phyloP scores from a whole-genome alignment of 1,284 basidiomycete genomes.

The Earliella scabrosa region DNA sequence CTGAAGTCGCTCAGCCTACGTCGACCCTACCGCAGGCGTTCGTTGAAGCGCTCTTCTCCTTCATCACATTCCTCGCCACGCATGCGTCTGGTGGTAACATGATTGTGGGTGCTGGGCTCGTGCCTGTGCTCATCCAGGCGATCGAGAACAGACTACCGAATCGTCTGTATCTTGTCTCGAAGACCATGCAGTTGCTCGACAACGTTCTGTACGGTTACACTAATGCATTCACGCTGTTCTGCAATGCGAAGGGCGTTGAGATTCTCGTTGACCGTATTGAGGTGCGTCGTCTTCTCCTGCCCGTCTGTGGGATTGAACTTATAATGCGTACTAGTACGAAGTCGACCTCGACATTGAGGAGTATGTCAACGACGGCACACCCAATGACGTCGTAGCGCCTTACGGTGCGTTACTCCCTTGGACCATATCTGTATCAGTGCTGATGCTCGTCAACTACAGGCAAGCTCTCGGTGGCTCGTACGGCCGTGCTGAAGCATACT shows the following conservation, averaged over 20 bases:
- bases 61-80: conserved; percentile 88
- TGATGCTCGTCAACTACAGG: conserved; percentile 38
- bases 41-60: conserved; percentile 85
- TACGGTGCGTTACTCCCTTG: conserved; percentile 49
- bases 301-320: conserved; percentile 17
- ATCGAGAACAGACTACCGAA: conserved; percentile 77
- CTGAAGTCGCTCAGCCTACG: conserved; percentile 68
- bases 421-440: neutral
- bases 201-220: conserved; percentile 90
- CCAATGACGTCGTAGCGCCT: conserved; percentile 55
- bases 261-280: conserved; percentile 86
- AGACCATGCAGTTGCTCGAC: conserved; percentile 91
- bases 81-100: conserved; percentile 88
- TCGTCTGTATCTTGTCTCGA: conserved; percentile 77
- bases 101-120: conserved; percentile 96
- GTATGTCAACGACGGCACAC: conserved; percentile 47
- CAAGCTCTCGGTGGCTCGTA: conserved; percentile 68
- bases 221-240: conserved; percentile 89
- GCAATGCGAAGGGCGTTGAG: conserved; percentile 84
- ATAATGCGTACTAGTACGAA: conserved; percentile 56
- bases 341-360: conserved; percentile 70
- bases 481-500: conserved; percentile 86
- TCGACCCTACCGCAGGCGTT: conserved; percentile 79
- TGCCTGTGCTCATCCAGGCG: conserved; percentile 88
- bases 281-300: conserved; percentile 48